Conservation (phyloP, 202 grass and related monocot genomes). For the Setaria italica region DNA sequence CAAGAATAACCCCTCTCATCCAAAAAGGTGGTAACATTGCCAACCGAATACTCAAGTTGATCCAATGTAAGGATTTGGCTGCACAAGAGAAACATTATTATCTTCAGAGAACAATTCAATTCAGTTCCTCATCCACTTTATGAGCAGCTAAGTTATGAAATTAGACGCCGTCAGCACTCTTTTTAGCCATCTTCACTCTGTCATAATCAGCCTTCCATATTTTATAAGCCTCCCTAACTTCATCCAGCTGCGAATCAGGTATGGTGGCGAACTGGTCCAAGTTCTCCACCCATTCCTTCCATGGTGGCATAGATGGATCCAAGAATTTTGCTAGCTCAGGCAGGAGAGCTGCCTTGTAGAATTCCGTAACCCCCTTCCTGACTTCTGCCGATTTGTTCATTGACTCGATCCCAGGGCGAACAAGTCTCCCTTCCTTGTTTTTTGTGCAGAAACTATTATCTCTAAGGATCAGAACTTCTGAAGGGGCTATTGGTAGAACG, state of each 20-base stretch:
- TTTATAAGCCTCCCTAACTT: constrained; percentile 74
- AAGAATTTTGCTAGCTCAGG: constrained; percentile 74
- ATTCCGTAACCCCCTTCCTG: constrained; percentile 53
- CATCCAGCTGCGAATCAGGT: constrained; percentile 67
- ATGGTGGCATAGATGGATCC: constrained; percentile 62
- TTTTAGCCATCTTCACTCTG: constrained; percentile 43
- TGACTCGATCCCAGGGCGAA: constrained; percentile 71
- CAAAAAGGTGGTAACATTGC: neutral
- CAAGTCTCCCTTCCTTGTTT: constrained; percentile 58
- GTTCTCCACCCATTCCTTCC: constrained; percentile 93
- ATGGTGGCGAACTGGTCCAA: constrained; percentile 67
- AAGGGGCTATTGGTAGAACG: constrained; percentile 85
- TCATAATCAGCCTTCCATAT: constrained; percentile 74
- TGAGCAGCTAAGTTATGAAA: neutral
- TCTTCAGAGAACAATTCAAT: neutral
- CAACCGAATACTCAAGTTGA: neutral
- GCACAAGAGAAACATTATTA: neutral
- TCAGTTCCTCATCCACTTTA: neutral
- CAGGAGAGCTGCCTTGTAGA: constrained; percentile 72
- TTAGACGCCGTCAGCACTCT: constrained; percentile 8
- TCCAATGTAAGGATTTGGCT: neutral
- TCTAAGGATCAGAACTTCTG: constrained; percentile 84
- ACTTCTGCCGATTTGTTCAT: constrained; percentile 67
- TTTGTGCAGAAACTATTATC: constrained; percentile 61
- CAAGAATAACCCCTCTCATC: neutral